Evolutionary conservation across 768 basidiomycete genomes (phyloP).

Genomic region (Leucocoprinus sp.): DNA sequence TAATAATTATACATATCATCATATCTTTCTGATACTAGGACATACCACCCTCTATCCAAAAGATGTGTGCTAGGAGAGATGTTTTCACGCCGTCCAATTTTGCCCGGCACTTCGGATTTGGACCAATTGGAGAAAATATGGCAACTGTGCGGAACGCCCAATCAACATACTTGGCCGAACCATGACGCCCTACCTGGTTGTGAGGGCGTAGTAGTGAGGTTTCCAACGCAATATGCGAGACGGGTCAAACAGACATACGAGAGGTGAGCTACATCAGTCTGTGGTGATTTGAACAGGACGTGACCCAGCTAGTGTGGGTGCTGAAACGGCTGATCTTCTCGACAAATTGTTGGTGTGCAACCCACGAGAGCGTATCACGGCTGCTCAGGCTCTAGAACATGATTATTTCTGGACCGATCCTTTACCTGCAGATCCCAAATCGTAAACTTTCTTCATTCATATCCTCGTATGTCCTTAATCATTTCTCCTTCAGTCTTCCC

Average conservation of each 20-base stretch:
- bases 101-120: constrained; percentile 82
- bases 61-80: constrained; percentile 98
- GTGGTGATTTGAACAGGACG: background rate
- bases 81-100: constrained; percentile 80
- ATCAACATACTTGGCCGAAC: constrained; percentile 75
- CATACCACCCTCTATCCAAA: constrained; percentile 5
- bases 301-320: constrained; percentile 42
- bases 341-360: constrained; percentile 80
- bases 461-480: background rate
- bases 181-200: constrained; percentile 70
- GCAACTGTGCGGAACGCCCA: constrained; percentile 82
- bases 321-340: constrained; percentile 72
- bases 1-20: background rate
- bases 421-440: constrained; percentile 75
- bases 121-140: constrained; percentile 90
- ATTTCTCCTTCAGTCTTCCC: constrained; percentile 41
- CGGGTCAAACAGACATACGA: constrained; percentile 52
- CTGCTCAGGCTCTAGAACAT: constrained; percentile 80
- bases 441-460: constrained; percentile 34
- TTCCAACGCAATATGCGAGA: constrained; percentile 39
- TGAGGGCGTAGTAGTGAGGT: constrained; percentile 68
- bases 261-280: constrained; percentile 34
- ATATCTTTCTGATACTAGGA: background rate
- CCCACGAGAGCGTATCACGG: constrained; percentile 78
- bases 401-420: constrained; percentile 94